Evolutionary conservation across 2,329 filamentous ascomycete genomes (phyloP).

Genomic region (Claviceps quebecensis): DNA sequence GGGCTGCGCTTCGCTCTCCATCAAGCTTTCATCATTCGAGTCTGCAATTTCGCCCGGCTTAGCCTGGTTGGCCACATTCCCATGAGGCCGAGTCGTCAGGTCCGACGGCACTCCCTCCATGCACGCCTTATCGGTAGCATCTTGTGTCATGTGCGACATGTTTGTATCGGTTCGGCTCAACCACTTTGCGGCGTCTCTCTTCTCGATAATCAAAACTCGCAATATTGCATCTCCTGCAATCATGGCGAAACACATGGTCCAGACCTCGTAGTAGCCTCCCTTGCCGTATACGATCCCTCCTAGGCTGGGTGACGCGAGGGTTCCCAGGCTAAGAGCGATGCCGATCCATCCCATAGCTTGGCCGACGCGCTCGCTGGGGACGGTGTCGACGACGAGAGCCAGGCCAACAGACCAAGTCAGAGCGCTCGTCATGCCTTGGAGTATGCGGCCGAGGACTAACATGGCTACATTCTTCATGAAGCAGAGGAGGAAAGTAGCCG

Average conservation of each 20-base stretch:
- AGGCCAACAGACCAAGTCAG: slow-evolving; percentile 24
- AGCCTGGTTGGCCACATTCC: too few species aligned
- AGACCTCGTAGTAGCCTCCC: slow-evolving; percentile 21
- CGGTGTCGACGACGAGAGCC: slow-evolving; percentile 21
- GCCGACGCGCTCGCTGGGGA: slow-evolving; percentile 17
- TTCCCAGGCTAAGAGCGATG: slow-evolving; percentile 18
- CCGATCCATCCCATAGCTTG: slow-evolving; percentile 21
- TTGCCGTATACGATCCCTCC: slow-evolving; percentile 20
- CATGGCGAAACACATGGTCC: slow-evolving; percentile 22
- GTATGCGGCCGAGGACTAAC: slow-evolving; percentile 18
- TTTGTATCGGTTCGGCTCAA: neutral
- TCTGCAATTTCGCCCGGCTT: too few species aligned
- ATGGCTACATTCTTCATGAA: slow-evolving; percentile 17
- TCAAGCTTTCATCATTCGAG: neutral
- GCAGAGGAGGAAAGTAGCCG: slow-evolving; percentile 19
- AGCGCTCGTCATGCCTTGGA: slow-evolving; percentile 20
- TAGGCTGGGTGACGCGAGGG: slow-evolving; percentile 18
- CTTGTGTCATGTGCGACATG: neutral
- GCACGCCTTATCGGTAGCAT: neutral
- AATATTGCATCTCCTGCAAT: slow-evolving; percentile 19
- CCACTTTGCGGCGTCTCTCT: slow-evolving; percentile 18
- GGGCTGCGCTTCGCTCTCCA: neutral
- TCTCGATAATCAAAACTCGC: slow-evolving; percentile 20
- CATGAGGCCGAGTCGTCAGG: too few species aligned
- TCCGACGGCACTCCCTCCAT: neutral